phyloP scores from a whole-genome alignment of 768 basidiomycete species.

The Sarcomyxa edulis region DNA sequence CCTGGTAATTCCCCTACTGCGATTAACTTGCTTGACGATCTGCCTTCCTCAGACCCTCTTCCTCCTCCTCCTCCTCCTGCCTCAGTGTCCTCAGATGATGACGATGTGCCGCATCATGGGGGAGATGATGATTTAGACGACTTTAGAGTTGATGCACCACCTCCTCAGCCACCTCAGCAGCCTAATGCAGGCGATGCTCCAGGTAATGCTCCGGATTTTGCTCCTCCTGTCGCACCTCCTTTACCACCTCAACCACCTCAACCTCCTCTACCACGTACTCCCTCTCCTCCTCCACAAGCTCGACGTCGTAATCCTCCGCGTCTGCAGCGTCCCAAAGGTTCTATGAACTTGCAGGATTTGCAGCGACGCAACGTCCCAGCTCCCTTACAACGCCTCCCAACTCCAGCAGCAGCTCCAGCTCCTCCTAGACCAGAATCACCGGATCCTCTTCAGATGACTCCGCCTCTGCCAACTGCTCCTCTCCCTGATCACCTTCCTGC shows the following conservation, averaged over 20 bases:
- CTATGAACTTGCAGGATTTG: too few relatives aligned
- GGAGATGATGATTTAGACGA: slow-evolving; percentile 15
- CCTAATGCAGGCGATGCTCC: too few relatives aligned
- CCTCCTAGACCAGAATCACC: slow-evolving; percentile 2
- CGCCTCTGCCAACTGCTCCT: neutral
- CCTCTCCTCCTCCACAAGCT: neutral
- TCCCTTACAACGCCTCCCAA: too few relatives aligned
- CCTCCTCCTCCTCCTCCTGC: slow-evolving; percentile 5
- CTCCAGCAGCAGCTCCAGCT: neutral
- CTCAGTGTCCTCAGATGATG: too few relatives aligned
- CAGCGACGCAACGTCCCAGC: too few relatives aligned
- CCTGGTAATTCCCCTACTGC: slow-evolving; percentile 13
- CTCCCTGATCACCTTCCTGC: too few relatives aligned
- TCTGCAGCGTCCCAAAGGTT: too few relatives aligned
- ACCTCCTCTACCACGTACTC: too few relatives aligned
- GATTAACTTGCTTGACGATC: slow-evolving; percentile 1
- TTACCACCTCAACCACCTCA: too few relatives aligned
- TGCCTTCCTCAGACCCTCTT: too few relatives aligned
- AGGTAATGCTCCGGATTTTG: neutral
- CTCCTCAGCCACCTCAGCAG: slow-evolving; percentile 5
- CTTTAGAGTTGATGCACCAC: slow-evolving; percentile 9
- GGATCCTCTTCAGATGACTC: neutral
- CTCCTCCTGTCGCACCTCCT: too few relatives aligned
- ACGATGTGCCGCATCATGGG: slow-evolving; percentile 18
- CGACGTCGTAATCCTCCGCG: too few relatives aligned